Base-by-base conservation (phyloP, 1,284 basidiomycete species). In the Sporisorium sorghi region DNA sequence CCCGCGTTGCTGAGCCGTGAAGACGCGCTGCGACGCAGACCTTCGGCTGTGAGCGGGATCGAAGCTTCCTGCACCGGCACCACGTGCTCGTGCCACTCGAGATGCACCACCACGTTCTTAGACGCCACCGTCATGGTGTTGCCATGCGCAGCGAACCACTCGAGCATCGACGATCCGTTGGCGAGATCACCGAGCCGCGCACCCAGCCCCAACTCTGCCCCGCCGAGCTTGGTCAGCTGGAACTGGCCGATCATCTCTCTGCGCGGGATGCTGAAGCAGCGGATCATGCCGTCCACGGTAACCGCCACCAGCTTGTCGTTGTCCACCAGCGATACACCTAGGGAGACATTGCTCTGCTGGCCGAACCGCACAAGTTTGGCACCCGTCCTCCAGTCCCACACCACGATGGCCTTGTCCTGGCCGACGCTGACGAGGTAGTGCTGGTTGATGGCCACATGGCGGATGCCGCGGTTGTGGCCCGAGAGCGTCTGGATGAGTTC, bases 161-260 rank as follows among this genome's bases (percentile, higher is more conserved):
- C 75, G 47, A 79, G 67, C 78, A 79, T 79, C 33, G 59, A 69
- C 0, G 57, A 47, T 19, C 69, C 71, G 44, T 62, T 70, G 17
- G 62, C 68, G 1, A 76, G 70, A 46, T 76, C 76, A 6, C 66
- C 73, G 4, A 79, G 66, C 17, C 67, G 54, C 14, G 66, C 48
- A 0, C 57, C 65, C 23, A 78, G 56, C 6, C 58, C 58, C 0
- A 62, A 52, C 14, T 65, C 70, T 5, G 54, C 33, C 11, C 86
- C 89, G n/a, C 90, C 91, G 35, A 96, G 86, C 70, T 94, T 92
- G 12, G 90, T 89, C 37, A 96, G 86, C 83, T 90, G 92, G 87
- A 93, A 95, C 82, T 94, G 92, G 14, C 91, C 92, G 17, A 95
- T 88, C 93, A 96, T 94, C 85, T 94, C 92, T 63, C 92, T 87